Evolutionary conservation across 139 green algal genomes (phyloP).

Genomic region (Ettlia oleoabundans): DNA sequence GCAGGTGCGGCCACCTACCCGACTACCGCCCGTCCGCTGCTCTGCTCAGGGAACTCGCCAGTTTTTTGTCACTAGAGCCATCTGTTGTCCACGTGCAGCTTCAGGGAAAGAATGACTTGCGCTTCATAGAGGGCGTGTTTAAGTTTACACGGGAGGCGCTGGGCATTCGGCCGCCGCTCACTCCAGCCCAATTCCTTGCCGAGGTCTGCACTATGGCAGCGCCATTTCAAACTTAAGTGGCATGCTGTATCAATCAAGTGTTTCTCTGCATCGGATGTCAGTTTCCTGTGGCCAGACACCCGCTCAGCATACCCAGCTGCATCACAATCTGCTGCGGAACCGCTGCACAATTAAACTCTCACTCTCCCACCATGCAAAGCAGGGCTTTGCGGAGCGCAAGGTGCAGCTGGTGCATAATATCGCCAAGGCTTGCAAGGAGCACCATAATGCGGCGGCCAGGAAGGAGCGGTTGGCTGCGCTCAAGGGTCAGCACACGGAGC

Average conservation of each 20-base stretch:
- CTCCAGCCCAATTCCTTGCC: constrained; percentile 75
- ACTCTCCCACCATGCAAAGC: no score
- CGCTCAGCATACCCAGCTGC: no score
- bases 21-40: background rate
- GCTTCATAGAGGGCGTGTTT: constrained; percentile 74
- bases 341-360: no score
- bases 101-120: constrained; percentile 74
- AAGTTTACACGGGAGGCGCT: constrained; percentile 68
- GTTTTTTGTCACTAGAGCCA: no score
- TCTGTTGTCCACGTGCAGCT: constrained; percentile 54
- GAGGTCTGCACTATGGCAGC: no score
- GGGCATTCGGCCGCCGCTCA: constrained; percentile 63
- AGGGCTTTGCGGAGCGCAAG: constrained; percentile 86
- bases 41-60: background rate
- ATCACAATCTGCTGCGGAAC: background rate
- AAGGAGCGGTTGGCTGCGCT: constrained; percentile 57
- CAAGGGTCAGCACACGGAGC: constrained; percentile 11
- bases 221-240: no score
- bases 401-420: constrained; percentile 69
- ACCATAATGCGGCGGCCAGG: constrained; percentile 66
- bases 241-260: background rate
- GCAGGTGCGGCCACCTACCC: constrained; percentile 21
- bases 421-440: constrained; percentile 54
- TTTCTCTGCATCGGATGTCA: no score
- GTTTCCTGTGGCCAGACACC: no score